A percentile compares a stretch with the other conserved stretches of the same genome.
Evolutionary conservation across 208 protist genomes (phyloP).

Genomic region (Trypanosoma cruzi): DNA sequence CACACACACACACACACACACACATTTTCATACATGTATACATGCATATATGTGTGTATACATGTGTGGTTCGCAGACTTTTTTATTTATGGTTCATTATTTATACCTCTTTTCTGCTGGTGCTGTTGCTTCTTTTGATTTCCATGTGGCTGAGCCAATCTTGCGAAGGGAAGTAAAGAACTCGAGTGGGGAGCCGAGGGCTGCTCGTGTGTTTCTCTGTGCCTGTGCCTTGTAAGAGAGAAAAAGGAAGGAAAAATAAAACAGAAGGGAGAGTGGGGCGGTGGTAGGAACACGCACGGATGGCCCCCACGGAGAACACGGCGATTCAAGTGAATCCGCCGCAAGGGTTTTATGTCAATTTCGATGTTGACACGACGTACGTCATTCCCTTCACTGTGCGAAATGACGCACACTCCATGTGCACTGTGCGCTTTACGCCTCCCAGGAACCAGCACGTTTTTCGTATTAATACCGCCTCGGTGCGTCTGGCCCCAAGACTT

Average conservation of each 20-base stretch:
- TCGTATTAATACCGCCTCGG: conserved; percentile 63
- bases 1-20: background rate
- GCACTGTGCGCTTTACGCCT: conserved; percentile 77
- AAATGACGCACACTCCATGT: conserved; percentile 60
- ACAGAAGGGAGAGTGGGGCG: background rate
- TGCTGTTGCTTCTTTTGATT: too few relatives aligned
- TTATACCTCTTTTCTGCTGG: too few relatives aligned
- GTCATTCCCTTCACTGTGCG: conserved; percentile 83
- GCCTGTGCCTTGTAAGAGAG: too few relatives aligned
- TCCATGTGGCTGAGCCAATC: too few relatives aligned
- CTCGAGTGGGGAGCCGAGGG: too few relatives aligned
- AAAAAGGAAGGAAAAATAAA: conserved; percentile 4
- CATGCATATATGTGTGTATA: conserved; percentile 6
- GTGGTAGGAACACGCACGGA: background rate
- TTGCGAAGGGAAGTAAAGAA: too few relatives aligned
- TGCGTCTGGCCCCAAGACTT: conserved; percentile 74
- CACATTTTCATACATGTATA: conserved; percentile 4
- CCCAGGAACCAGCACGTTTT: conserved; percentile 61
- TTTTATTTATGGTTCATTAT: too few relatives aligned
- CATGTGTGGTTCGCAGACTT: too few relatives aligned
- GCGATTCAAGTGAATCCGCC: conserved; percentile 49
- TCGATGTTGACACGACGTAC: conserved; percentile 87
- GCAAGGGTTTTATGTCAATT: conserved; percentile 83
- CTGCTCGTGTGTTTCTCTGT: too few relatives aligned
- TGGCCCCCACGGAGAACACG: background rate